Percentiles rank a stretch among this genome's conserved stretches.
phyloP scores from a whole-genome alignment of 1,284 basidiomycete genomes.

The Trametes sp. region DNA sequence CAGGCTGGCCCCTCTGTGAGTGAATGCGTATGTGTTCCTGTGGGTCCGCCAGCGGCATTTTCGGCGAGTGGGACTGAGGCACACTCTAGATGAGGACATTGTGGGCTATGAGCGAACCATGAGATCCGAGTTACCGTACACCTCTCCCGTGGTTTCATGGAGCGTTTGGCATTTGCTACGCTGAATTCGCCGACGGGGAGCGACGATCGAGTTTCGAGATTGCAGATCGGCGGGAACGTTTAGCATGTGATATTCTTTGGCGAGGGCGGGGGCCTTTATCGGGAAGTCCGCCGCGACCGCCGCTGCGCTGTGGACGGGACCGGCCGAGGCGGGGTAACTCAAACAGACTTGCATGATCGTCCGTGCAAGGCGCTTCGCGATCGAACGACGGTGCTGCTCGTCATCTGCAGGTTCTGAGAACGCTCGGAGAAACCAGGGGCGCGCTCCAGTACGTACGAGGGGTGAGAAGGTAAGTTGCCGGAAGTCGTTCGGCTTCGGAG shows the following conservation, averaged over 20 bases:
- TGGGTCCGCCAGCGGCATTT: no score
- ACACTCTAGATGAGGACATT: no score
- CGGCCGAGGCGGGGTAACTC: background rate
- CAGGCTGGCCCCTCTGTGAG: background rate
- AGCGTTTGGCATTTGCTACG: no score
- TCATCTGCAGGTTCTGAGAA: background rate
- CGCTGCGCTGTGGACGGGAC: background rate
- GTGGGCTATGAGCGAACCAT: no score
- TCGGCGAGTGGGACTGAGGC: no score
- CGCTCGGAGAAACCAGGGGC: conserved; percentile 12
- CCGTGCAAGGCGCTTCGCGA: background rate
- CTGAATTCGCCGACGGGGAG: background rate
- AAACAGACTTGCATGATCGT: background rate
- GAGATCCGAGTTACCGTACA: background rate
- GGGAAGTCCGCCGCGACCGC: background rate
- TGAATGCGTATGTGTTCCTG: no score
- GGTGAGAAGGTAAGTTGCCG: background rate
- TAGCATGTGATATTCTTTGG: conserved; percentile 14
- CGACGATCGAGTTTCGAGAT: conserved; percentile 7
- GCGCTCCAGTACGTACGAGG: conserved; percentile 1
- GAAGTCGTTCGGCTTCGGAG: conserved; percentile 8
- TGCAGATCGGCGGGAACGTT: conserved; percentile 4
- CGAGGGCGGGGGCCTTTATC: background rate
- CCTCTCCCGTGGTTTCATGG: no score
- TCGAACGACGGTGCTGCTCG: background rate